Evolutionary conservation across 225 moss, liverwort and hornwort species (phyloP).

Genomic region (Asterella californica): DNA sequence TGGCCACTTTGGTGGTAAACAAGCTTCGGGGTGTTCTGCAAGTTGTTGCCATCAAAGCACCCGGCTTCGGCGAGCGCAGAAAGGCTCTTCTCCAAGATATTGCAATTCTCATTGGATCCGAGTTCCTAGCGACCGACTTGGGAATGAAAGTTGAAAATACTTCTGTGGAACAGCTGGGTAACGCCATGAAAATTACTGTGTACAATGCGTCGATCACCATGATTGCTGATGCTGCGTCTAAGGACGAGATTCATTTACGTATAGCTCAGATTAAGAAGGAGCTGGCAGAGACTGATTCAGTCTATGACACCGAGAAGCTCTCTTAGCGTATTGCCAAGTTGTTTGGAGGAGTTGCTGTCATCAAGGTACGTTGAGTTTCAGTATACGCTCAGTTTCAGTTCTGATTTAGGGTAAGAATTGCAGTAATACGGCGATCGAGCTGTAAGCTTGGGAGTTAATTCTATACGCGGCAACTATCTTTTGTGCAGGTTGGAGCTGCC

Average conservation of each 20-base stretch:
- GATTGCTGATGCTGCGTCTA: constrained; percentile 87
- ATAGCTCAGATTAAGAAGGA: constrained; percentile 98
- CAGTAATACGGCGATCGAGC: no score
- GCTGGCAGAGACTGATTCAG: constrained; percentile 73
- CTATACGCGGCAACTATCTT: no score
- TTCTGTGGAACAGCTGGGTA: constrained; percentile 75
- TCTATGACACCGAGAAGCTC: constrained; percentile 94
- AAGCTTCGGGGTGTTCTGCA: constrained; percentile 94
- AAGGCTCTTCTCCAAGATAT: constrained; percentile 98
- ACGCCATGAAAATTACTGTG: constrained; percentile 78
- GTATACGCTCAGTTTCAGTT: not conserved
- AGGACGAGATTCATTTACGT: constrained; percentile 93
- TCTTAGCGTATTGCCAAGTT: constrained; percentile 94
- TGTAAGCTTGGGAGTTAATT: no score
- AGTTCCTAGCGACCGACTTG: constrained; percentile 82
- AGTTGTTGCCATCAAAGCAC: constrained; percentile 94
- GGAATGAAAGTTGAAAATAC: constrained; percentile 71
- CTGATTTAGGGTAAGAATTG: no score
- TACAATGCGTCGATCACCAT: constrained; percentile 61
- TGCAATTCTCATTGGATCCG: constrained; percentile 85
- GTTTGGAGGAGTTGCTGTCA: constrained; percentile 90
- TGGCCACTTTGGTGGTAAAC: constrained; percentile 95
- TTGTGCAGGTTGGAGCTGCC: constrained; percentile 80
- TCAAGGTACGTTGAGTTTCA: constrained; percentile 50
- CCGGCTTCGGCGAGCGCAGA: constrained; percentile 88